These are phyloP conservation scores for Fagus sylvatica DNA, from an alignment of 306 rosid species.

Conservation along the genomic window DNA sequence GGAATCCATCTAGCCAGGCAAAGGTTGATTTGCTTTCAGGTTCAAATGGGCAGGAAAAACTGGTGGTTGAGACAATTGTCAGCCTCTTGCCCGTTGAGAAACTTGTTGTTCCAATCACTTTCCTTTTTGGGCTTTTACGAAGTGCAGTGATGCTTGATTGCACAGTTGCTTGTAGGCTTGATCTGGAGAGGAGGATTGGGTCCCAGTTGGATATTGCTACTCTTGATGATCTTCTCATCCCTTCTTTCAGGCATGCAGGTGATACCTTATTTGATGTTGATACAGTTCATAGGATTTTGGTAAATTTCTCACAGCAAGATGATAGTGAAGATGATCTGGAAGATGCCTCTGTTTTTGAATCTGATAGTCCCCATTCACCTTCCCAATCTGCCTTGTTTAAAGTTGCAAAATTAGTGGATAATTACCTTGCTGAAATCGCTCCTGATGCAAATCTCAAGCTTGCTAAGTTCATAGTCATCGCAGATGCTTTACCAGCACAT, in stretches of 20 bases:
- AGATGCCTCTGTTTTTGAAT: conserved; percentile 82
- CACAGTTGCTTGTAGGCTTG: conserved; percentile 68
- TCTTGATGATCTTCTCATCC: conserved; percentile 92
- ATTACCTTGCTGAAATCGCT: conserved; percentile 94
- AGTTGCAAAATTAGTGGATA: conserved; percentile 85
- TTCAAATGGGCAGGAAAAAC: conserved; percentile 67
- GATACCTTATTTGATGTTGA: conserved; percentile 97
- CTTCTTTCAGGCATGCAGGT: conserved; percentile 81
- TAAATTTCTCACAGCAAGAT: conserved; percentile 89
- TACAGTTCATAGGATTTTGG: conserved; percentile 90
- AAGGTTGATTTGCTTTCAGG: conserved; percentile 57
- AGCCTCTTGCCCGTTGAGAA: conserved; percentile 91
- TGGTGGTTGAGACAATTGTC: conserved; percentile 83
- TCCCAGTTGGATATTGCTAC: conserved; percentile 88
- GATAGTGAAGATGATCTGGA: conserved; percentile 94
- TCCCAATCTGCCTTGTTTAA: conserved; percentile 79
- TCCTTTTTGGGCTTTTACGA: conserved; percentile 85
- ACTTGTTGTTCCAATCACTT: conserved; percentile 78
- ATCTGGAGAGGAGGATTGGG: conserved; percentile 94
- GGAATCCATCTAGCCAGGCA: conserved; percentile 77
- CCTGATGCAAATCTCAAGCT: conserved; percentile 98
- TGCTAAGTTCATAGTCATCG: conserved; percentile 75
- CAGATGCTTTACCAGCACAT: conserved; percentile 86
- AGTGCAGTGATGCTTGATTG: conserved; percentile 93
- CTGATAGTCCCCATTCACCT: conserved; percentile 86